Evolutionary conservation across 2,329 filamentous ascomycete species (phyloP).

Genomic region (Colletotrichum higginsianum): DNA sequence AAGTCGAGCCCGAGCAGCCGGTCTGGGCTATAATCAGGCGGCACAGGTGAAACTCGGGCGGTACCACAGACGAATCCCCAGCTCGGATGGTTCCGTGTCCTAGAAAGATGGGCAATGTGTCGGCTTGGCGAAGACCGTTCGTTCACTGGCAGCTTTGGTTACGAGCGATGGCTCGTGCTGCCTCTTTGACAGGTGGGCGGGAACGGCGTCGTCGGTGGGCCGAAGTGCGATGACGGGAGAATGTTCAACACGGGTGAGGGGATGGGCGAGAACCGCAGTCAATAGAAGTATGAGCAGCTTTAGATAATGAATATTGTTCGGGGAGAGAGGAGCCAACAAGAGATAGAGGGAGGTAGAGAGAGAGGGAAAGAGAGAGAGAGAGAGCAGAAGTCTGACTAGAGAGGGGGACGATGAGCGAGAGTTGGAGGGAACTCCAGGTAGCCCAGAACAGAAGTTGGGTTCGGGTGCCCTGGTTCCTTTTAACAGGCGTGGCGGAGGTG

Average conservation of each 20-base stretch:
- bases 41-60: conserved; percentile 37
- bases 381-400: not conserved
- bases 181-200: conserved; percentile 31
- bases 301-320: conserved; percentile 15
- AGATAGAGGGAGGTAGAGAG: conserved; percentile 1
- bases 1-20: conserved; percentile 35
- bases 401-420: conserved; percentile 25
- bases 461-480: conserved; percentile 42
- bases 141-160: conserved; percentile 34
- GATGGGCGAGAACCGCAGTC: conserved; percentile 19
- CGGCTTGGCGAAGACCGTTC: conserved; percentile 28
- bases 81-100: conserved; percentile 15
- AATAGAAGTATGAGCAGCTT: conserved; percentile 26
- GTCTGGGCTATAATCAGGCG: conserved; percentile 29
- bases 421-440: conserved; percentile 21
- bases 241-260: conserved; percentile 6
- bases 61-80: conserved; percentile 37
- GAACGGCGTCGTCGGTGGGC: conserved; percentile 10
- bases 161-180: conserved; percentile 29
- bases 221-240: conserved; percentile 13
- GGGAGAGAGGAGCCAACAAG: conserved; percentile 6
- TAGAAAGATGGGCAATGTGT: conserved; percentile 1
- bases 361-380: not conserved
- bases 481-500: conserved; percentile 34
- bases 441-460: conserved; percentile 34